A percentile compares a stretch with the other conserved stretches of the same genome.
These are phyloP conservation scores for Dichotomopilus funicola DNA, from an alignment of 2,329 filamentous ascomycete genomes.

Conservation along the genomic window DNA sequence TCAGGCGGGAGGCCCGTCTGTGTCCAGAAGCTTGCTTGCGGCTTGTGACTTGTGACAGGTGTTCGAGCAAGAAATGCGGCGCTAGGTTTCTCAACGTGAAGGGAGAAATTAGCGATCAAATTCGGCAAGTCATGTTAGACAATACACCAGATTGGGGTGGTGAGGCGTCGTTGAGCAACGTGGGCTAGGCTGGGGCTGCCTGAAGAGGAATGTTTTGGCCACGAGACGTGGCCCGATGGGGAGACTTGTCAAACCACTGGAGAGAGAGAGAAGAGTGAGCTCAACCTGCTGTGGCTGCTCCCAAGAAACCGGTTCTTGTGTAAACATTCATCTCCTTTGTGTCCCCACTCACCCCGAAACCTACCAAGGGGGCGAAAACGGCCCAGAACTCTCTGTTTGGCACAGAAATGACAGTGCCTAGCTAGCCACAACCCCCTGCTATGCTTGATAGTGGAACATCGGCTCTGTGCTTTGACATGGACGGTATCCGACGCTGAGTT, in stretches of 20 bases:
- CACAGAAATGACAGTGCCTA: background rate
- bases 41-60: conserved; percentile 18
- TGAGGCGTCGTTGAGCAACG: conserved; percentile 18
- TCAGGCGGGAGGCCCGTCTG: conserved; percentile 7
- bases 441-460: conserved; percentile 9
- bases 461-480: background rate
- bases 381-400: background rate
- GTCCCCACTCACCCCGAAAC: background rate
- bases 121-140: conserved; percentile 22
- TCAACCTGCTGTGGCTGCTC: conserved; percentile 17
- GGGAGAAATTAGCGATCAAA: conserved; percentile 31
- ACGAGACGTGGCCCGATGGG: conserved; percentile 1
- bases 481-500: background rate
- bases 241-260: conserved; percentile 1
- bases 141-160: conserved; percentile 17
- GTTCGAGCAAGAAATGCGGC: conserved; percentile 16
- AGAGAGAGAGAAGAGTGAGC: conserved; percentile 5
- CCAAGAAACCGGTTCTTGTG: conserved; percentile 20
- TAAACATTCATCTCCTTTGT: conserved; percentile 11
- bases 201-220: conserved; percentile 9
- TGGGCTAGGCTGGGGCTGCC: conserved; percentile 13
- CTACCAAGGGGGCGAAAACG: too few relatives aligned
- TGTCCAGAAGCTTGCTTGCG: conserved; percentile 9
- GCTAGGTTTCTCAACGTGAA: conserved; percentile 20
- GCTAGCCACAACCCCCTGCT: conserved; percentile 5